These are phyloP conservation scores for Sporothrix curviconia DNA, from an alignment of 2,329 filamentous ascomycete species.

Conservation along the genomic window DNA sequence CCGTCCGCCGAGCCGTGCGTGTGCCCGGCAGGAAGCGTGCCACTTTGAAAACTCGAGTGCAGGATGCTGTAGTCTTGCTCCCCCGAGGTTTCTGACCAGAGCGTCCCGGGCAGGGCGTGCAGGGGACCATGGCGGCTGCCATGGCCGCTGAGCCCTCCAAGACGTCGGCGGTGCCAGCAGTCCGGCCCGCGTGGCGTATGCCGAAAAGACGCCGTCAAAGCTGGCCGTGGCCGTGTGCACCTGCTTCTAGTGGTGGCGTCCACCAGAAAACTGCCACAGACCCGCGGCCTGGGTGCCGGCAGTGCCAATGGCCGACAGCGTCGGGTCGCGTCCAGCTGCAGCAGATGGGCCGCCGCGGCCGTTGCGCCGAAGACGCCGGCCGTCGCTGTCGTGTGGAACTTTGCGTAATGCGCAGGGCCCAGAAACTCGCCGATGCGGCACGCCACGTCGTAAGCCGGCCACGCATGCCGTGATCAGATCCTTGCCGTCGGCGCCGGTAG, in stretches of 20 bases:
- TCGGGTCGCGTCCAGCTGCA: neutral
- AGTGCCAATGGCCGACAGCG: neutral
- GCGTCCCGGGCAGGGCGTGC: neutral
- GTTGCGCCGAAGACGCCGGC: conserved; percentile 4
- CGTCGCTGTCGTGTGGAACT: conserved; percentile 6
- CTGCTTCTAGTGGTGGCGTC: conserved; percentile 11
- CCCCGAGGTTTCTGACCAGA: neutral
- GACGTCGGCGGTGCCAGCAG: conserved; percentile 2
- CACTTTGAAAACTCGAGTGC: conserved; percentile 10
- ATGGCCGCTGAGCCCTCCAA: conserved; percentile 9
- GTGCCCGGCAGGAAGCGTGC: conserved; percentile 12
- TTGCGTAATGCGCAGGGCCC: neutral
- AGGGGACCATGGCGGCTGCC: neutral
- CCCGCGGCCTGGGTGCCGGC: conserved; percentile 9
- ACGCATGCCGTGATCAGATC: neutral
- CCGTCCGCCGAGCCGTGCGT: conserved; percentile 6
- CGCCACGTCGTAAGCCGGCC: conserved; percentile 7
- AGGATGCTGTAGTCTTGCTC: neutral
- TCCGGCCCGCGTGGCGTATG: neutral
- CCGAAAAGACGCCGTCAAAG: conserved; percentile 9
- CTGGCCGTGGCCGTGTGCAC: conserved; percentile 9
- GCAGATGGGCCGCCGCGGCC: neutral
- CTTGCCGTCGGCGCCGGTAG: neutral
- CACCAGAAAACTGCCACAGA: conserved; percentile 5
- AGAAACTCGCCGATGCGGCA: conserved; percentile 5